A percentile compares a stretch with the other conserved stretches of the same genome.
Evolutionary conservation across 192 early-diverging fungal species (phyloP).

Genomic region (Coemansia guatemalensis): DNA sequence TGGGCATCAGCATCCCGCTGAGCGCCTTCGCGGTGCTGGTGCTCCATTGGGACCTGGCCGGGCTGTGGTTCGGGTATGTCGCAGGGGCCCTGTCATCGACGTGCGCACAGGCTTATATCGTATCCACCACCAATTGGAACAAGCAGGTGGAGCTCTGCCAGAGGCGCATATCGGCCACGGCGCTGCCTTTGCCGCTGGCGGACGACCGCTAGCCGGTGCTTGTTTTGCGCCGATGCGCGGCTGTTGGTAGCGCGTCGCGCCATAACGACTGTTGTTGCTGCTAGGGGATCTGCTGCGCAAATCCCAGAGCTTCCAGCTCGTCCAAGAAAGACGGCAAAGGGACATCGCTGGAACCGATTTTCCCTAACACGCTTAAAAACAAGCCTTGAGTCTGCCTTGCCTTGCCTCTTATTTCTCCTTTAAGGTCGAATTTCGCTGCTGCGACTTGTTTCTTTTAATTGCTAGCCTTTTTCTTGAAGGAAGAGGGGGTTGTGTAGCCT

Average conservation of each 20-base stretch:
- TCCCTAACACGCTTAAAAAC: background rate
- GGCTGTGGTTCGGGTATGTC: constrained; percentile 66
- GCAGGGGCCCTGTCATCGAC: constrained; percentile 24
- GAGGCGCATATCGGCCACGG: constrained; percentile 24
- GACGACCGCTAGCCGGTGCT: background rate
- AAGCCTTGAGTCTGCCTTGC: background rate
- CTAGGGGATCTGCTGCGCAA: constrained; percentile 1
- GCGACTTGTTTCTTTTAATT: background rate
- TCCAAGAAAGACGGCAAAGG: background rate
- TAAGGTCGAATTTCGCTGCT: background rate
- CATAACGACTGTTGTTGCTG: background rate
- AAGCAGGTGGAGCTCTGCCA: constrained; percentile 46
- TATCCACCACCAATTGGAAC: constrained; percentile 44
- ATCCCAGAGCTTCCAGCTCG: background rate
- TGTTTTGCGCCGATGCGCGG: background rate
- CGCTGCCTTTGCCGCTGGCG: background rate
- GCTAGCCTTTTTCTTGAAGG: constrained; percentile 2
- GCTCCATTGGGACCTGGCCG: constrained; percentile 58
- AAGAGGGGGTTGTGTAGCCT: background rate
- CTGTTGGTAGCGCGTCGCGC: too few species aligned
- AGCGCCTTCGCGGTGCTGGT: constrained; percentile 47
- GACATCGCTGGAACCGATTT: background rate
- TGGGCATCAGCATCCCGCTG: constrained; percentile 51
- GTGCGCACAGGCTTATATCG: constrained; percentile 22
- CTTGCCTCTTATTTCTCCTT: background rate